Conservation (phyloP, 768 basidiomycete genomes). For the Cytidiella melzeri region DNA sequence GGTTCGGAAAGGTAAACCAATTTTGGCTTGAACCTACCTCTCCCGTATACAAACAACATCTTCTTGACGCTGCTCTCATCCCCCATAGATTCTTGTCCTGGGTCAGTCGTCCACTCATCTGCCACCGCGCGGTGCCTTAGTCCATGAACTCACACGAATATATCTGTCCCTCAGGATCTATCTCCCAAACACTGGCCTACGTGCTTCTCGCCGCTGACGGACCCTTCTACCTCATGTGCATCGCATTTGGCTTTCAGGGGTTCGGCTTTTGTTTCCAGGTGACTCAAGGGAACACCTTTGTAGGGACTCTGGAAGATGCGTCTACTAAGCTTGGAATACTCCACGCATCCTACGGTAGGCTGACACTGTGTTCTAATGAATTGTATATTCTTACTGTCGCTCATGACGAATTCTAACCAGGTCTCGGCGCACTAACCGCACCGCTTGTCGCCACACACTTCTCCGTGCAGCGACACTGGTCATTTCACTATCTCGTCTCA, state of each 20-base stretch:
- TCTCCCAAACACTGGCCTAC: constrained; percentile 51
- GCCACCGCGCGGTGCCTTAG: not conserved
- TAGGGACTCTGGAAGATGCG: constrained; percentile 50
- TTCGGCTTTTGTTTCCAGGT: constrained; percentile 48
- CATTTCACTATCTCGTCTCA: constrained; percentile 38
- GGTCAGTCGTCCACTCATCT: not conserved
- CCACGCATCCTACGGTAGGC: constrained; percentile 57
- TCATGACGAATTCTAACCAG: constrained; percentile 18
- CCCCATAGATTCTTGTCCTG: constrained; percentile 1
- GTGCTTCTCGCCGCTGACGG: constrained; percentile 46
- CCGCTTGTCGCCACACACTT: constrained; percentile 55
- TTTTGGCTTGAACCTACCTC: not conserved
- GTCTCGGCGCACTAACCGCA: constrained; percentile 43
- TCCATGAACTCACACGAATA: not conserved
- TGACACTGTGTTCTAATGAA: not conserved
- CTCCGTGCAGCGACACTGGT: constrained; percentile 31
- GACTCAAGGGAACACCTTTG: constrained; percentile 67
- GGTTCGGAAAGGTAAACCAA: constrained; percentile 41
- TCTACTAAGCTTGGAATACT: constrained; percentile 62
- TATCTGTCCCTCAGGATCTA: constrained; percentile 34
- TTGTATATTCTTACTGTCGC: not conserved
- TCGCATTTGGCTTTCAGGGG: constrained; percentile 41
- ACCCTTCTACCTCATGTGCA: constrained; percentile 59
- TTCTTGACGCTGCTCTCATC: not conserved
- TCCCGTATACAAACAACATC: not conserved